Conservation (phyloP, 2,329 filamentous ascomycete species). For the Tolypocladium cylindrosporum region DNA sequence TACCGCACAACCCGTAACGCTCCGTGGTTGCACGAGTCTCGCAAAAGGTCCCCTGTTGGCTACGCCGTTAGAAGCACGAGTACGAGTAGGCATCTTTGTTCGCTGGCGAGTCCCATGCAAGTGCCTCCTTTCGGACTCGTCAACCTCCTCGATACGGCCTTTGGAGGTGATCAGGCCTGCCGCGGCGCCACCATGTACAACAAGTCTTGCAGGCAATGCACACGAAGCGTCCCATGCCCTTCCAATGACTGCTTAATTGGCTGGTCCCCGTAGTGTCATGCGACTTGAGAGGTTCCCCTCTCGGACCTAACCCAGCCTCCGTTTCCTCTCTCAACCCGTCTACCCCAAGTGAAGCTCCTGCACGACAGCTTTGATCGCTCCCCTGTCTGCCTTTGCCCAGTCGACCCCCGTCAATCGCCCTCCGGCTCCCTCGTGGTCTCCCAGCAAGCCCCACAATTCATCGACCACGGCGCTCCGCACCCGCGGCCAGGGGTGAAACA, state of each 20-base stretch:
- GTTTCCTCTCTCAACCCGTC: neutral
- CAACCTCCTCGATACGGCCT: neutral
- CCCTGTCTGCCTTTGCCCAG: slow-evolving; percentile 45
- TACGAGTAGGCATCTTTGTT: no score
- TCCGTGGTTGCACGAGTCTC: neutral
- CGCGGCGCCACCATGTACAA: neutral
- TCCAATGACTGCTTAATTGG: neutral
- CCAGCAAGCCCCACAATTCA: slow-evolving; percentile 43
- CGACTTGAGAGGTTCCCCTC: neutral
- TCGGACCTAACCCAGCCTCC: neutral
- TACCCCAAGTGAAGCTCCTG: slow-evolving; percentile 20
- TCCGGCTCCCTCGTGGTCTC: slow-evolving; percentile 16
- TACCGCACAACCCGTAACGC: neutral
- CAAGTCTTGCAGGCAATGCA: neutral
- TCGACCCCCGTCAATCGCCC: slow-evolving; percentile 40
- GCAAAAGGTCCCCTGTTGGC: neutral
- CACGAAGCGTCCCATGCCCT: neutral
- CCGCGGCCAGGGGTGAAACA: slow-evolving; percentile 74
- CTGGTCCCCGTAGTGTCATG: neutral
- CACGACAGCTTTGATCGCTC: slow-evolving; percentile 30
- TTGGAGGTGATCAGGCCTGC: neutral
- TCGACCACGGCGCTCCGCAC: slow-evolving; percentile 53
- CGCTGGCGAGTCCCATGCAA: neutral
- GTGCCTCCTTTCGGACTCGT: neutral
- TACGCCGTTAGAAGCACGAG: no score